Evolutionary conservation across 805 yeast genomes (phyloP).

Genomic region (Starmerella ratchasimensis): DNA sequence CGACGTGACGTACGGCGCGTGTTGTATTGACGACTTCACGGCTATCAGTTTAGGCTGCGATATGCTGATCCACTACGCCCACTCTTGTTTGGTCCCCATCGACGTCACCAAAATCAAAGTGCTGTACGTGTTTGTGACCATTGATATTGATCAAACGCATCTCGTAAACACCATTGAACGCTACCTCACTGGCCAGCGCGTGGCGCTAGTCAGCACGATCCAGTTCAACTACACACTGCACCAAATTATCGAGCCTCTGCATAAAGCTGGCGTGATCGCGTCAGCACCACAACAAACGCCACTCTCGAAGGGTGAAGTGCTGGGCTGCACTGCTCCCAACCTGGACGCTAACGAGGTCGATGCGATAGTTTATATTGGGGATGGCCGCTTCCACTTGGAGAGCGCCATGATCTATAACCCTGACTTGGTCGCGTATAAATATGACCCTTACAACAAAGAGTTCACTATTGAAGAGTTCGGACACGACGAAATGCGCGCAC

Average conservation of each 20-base stretch:
- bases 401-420: slow-evolving; percentile 97
- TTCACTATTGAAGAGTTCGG: slow-evolving; percentile 83
- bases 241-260: slow-evolving; percentile 42
- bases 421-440: slow-evolving; percentile 75
- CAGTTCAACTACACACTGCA: slow-evolving; percentile 94
- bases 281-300: slow-evolving; percentile 88
- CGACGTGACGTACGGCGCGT: slow-evolving; percentile 96
- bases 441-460: slow-evolving; percentile 87
- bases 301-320: slow-evolving; percentile 84
- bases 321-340: slow-evolving; percentile 89
- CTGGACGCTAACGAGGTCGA: slow-evolving; percentile 37
- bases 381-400: slow-evolving; percentile 91
- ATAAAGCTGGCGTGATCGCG: slow-evolving; percentile 38
- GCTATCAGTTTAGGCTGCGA: slow-evolving; percentile 90
- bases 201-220: slow-evolving; percentile 89
- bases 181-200: slow-evolving; percentile 53
- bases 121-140: slow-evolving; percentile 88
- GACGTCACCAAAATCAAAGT: slow-evolving; percentile 85
- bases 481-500: slow-evolving; percentile 63
- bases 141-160: slow-evolving; percentile 73
- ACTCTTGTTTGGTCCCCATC: slow-evolving; percentile 89
- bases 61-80: slow-evolving; percentile 91
- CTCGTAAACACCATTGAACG: slow-evolving; percentile 58
- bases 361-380: slow-evolving; percentile 87
- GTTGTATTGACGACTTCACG: slow-evolving; percentile 93